A percentile compares a stretch with the other conserved stretches of the same genome.
Evolutionary conservation across 1,139 yeast genomes (phyloP).

Genomic region (Suhomyces coccinellae): DNA sequence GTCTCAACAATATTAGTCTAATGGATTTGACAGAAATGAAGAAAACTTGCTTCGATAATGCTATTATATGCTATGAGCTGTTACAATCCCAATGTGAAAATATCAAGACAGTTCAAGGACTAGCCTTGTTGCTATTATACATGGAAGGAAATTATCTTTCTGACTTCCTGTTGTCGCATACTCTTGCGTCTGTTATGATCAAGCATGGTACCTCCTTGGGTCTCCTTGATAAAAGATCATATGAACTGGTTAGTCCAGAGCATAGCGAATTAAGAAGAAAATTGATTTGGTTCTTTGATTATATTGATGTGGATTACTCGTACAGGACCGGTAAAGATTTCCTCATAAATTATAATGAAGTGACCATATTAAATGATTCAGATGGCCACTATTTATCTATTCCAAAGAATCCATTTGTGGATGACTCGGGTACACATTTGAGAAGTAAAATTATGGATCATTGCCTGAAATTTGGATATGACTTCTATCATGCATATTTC

Average conservation of each 20-base stretch:
- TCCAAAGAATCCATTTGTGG: slow-evolving; percentile 10
- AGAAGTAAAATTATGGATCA: slow-evolving; percentile 8
- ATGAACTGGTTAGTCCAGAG: slow-evolving; percentile 7
- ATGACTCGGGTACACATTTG: neutral
- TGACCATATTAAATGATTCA: slow-evolving; percentile 18
- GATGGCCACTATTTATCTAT: slow-evolving; percentile 13
- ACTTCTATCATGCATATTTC: slow-evolving; percentile 19
- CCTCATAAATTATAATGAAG: slow-evolving; percentile 17
- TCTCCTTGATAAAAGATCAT: slow-evolving; percentile 4
- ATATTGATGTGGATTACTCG: slow-evolving; percentile 23
- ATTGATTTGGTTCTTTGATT: slow-evolving; percentile 27
- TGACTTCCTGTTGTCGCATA: slow-evolving; percentile 25
- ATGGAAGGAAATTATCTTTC: slow-evolving; percentile 27
- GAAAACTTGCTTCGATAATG: slow-evolving; percentile 18
- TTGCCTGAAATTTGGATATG: slow-evolving; percentile 9
- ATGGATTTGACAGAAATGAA: slow-evolving; percentile 8
- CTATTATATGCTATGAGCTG: slow-evolving; percentile 24
- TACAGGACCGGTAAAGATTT: slow-evolving; percentile 26
- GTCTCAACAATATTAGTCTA: neutral
- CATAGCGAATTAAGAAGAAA: slow-evolving; percentile 17
- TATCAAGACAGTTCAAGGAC: slow-evolving; percentile 24
- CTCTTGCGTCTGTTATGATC: slow-evolving; percentile 22
- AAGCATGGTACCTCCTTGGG: slow-evolving; percentile 25
- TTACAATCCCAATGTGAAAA: slow-evolving; percentile 24
- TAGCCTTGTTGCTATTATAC: slow-evolving; percentile 23